These are phyloP conservation scores for Vitis riparia DNA, from an alignment of 164 flowering plant genomes.

Conservation along the genomic window DNA sequence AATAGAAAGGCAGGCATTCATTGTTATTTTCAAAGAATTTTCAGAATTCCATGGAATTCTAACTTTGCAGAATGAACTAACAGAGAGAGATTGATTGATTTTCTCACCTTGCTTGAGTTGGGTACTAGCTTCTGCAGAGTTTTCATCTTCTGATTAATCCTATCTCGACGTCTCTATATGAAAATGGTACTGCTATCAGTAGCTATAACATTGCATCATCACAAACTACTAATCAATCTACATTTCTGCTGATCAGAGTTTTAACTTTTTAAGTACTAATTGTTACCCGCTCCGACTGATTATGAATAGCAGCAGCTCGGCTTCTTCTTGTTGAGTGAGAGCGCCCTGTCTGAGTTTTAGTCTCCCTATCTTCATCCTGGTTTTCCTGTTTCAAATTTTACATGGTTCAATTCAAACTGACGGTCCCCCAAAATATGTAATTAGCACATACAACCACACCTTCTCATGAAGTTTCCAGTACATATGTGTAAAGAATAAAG, in stretches of 20 bases:
- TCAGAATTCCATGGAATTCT: no score
- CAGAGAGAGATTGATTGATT: not conserved
- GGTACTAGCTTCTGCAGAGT: constrained; percentile 73
- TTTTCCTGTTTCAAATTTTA: constrained; percentile 29
- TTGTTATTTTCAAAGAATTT: not conserved
- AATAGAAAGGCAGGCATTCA: not conserved
- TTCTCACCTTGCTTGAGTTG: constrained; percentile 59
- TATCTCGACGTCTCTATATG: constrained; percentile 45
- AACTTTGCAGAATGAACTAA: not conserved
- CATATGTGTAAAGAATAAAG: no score
- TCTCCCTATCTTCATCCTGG: constrained; percentile 40
- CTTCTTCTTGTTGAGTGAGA: constrained; percentile 46
- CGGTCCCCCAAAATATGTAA: no score
- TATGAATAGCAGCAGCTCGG: constrained; percentile 65
- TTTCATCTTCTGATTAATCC: constrained; percentile 75
- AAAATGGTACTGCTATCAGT: not conserved
- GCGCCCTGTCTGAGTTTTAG: constrained; percentile 29
- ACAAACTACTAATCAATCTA: not conserved
- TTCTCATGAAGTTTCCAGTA: no score
- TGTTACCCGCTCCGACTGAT: constrained; percentile 68
- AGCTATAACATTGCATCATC: not conserved
- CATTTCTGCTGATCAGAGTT: not conserved
- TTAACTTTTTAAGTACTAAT: not conserved
- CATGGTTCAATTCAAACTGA: not conserved
- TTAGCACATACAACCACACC: no score